phyloP scores from a whole-genome alignment of 768 basidiomycete species.

The Mrakia frigida region DNA sequence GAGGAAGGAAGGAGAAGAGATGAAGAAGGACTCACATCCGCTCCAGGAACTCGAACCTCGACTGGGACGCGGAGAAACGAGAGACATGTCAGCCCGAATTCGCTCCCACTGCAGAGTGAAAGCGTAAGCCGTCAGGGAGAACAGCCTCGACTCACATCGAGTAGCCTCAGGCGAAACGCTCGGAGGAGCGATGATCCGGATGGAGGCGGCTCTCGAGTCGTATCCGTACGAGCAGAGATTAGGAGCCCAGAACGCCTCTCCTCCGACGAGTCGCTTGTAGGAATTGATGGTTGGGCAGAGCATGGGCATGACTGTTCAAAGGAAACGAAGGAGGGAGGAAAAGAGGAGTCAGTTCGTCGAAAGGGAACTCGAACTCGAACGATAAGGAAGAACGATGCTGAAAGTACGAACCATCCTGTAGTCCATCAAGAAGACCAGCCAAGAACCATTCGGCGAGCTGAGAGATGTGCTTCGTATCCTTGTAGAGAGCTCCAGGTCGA shows the following conservation, averaged over 20 bases:
- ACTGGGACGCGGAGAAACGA: conserved; percentile 42
- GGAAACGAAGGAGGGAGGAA: not conserved
- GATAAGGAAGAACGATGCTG: not conserved
- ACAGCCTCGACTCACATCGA: conserved; percentile 45
- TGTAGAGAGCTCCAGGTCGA: conserved; percentile 62
- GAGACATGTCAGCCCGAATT: no score
- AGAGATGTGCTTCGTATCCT: conserved; percentile 80
- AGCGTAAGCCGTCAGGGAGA: not conserved
- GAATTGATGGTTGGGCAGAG: conserved; percentile 87
- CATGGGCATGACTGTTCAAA: conserved; percentile 65
- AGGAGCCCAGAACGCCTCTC: conserved; percentile 54
- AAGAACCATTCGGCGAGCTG: conserved; percentile 83
- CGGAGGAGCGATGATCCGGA: conserved; percentile 88
- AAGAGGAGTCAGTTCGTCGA: not conserved
- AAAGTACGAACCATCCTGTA: conserved; percentile 64
- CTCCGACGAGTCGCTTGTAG: conserved; percentile 92
- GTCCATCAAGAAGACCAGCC: conserved; percentile 83
- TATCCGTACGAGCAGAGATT: conserved; percentile 30
- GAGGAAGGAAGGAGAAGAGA: not conserved
- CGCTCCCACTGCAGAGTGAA: not conserved
- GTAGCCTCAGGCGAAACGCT: conserved; percentile 75
- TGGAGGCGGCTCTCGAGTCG: conserved; percentile 85
- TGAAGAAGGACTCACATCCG: conserved; percentile 60
- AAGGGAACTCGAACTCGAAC: not conserved
- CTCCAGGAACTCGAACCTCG: conserved; percentile 91